phyloP scores from a whole-genome alignment of 805 yeast genomes.

The Teunomyces tritomae region DNA sequence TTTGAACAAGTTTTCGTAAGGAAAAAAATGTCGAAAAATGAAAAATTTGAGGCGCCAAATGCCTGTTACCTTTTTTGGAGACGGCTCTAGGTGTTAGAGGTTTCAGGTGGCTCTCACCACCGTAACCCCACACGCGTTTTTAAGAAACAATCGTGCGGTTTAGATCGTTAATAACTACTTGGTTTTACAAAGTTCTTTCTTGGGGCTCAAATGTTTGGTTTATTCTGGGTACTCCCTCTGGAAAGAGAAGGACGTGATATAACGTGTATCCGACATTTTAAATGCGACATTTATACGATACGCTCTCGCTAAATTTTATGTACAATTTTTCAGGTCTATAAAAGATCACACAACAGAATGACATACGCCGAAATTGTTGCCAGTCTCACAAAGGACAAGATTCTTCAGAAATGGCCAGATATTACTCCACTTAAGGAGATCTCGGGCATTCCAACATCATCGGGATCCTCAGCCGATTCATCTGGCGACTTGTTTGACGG shows the following conservation, averaged over 20 bases:
- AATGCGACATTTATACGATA: background rate
- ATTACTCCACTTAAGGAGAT: constrained; percentile 61
- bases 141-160: too few species aligned
- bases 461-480: constrained; percentile 20
- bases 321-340: background rate
- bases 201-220: too few species aligned
- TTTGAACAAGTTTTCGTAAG: constrained; percentile 2
- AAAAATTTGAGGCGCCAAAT: constrained; percentile 6
- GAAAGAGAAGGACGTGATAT: too few species aligned
- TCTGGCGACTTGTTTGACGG: constrained; percentile 63
- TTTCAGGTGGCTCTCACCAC: background rate
- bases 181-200: too few species aligned
- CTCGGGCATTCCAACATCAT: constrained; percentile 54
- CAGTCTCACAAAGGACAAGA: constrained; percentile 45
- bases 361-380: constrained; percentile 55
- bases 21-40: constrained; percentile 7
- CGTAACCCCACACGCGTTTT: too few species aligned
- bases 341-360: constrained; percentile 5
- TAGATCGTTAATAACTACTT: too few species aligned
- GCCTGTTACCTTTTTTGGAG: background rate
- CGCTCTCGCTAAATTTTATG: background rate
- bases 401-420: constrained; percentile 60
- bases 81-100: background rate
- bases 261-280: background rate
- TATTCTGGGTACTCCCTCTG: too few species aligned